These are phyloP conservation scores for Citrullus mucosospermus DNA, from an alignment of 306 rosid genomes.

Conservation along the genomic window DNA sequence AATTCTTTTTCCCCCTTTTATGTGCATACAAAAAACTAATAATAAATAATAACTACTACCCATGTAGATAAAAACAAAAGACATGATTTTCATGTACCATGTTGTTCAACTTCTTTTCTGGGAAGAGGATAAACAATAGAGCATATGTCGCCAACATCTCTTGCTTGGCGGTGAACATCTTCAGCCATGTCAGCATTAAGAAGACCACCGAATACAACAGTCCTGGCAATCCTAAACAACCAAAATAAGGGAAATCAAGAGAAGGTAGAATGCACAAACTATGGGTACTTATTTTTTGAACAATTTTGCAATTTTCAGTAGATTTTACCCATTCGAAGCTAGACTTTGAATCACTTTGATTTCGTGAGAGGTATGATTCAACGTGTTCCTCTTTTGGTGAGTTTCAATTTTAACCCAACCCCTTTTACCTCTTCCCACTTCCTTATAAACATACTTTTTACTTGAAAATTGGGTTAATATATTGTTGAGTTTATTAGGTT, in stretches of 20 bases:
- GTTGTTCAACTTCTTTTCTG: constrained; percentile 49
- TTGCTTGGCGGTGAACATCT: constrained; percentile 54
- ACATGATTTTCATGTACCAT: constrained; percentile 26
- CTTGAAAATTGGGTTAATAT: no score
- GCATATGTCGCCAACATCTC: constrained; percentile 55
- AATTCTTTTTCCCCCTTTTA: not conserved
- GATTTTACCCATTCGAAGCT: no score
- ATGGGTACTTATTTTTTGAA: no score
- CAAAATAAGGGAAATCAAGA: constrained; percentile 11
- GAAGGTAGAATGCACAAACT: not conserved
- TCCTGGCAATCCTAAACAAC: constrained; percentile 77
- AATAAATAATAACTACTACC: not conserved
- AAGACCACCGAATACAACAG: constrained; percentile 78
- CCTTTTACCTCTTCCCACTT: no score
- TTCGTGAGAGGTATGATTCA: no score
- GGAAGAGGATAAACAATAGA: constrained; percentile 72
- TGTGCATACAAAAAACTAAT: not conserved
- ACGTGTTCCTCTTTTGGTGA: no score
- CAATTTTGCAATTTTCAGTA: no score
- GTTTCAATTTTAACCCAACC: no score
- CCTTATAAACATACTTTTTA: no score
- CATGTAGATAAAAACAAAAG: not conserved
- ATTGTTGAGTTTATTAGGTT: no score
- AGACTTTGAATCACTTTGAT: no score
- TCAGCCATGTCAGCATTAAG: constrained; percentile 59